Percentiles rank a stretch among this genome's conserved stretches.
phyloP scores from a whole-genome alignment of 345 rosid species.

The Syzygium jambos region DNA sequence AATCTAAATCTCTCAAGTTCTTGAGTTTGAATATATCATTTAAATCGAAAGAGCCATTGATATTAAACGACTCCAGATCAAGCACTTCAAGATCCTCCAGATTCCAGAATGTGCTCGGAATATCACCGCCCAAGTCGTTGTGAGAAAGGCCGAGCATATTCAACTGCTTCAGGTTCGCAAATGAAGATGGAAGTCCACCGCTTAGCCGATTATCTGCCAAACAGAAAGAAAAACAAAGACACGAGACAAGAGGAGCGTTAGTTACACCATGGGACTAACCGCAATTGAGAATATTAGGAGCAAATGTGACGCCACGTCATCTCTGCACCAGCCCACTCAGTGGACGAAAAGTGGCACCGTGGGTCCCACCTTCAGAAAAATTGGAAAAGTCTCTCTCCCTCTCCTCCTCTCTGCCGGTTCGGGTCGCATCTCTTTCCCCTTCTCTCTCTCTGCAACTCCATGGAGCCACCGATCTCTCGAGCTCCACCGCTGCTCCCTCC shows the following conservation, averaged over 20 bases:
- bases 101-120: background rate
- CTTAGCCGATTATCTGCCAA: background rate
- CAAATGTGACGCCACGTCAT: too few relatives aligned
- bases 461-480: too few relatives aligned
- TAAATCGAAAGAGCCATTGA: background rate
- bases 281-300: background rate
- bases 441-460: too few relatives aligned
- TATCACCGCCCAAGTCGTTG: background rate
- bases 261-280: too few relatives aligned
- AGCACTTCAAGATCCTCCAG: fast-evolving
- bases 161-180: background rate
- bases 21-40: too few relatives aligned
- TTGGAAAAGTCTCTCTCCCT: background rate
- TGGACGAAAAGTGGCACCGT: too few relatives aligned
- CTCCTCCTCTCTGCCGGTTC: background rate
- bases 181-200: background rate
- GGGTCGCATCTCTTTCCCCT: too few relatives aligned
- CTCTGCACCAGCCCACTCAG: background rate
- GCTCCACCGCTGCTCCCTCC: background rate
- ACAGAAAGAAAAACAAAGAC: background rate
- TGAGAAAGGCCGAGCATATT: fast-evolving
- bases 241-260: too few relatives aligned
- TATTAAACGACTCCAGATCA: fast-evolving
- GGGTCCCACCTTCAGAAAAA: too few relatives aligned
- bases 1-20: too few relatives aligned